These are phyloP conservation scores for Neonothopanus nambi DNA, from an alignment of 1,284 basidiomycete species.

Conservation along the genomic window DNA sequence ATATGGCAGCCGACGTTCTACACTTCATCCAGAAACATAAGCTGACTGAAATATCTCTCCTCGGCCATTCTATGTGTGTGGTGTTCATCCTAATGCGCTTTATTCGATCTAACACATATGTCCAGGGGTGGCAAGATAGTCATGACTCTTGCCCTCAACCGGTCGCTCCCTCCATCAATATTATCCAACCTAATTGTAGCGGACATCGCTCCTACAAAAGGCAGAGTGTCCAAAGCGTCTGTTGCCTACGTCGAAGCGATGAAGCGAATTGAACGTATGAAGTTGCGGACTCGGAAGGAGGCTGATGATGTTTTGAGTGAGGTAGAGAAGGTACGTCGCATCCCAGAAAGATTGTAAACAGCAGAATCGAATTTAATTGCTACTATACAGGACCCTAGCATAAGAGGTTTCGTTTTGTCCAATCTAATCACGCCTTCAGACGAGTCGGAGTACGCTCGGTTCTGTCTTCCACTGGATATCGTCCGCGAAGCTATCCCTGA, in stretches of 20 bases:
- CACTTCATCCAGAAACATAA: constrained; percentile 55
- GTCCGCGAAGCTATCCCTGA: constrained; percentile 61
- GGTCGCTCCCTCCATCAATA: constrained; percentile 43
- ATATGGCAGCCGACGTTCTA: constrained; percentile 75
- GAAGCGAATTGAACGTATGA: constrained; percentile 60
- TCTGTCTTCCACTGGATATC: constrained; percentile 73
- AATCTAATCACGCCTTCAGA: constrained; percentile 56
- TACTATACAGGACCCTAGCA: constrained; percentile 60
- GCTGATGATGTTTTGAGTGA: constrained; percentile 67
- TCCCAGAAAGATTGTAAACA: neutral
- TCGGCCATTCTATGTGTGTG: constrained; percentile 85
- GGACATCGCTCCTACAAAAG: constrained; percentile 77
- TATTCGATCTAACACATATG: neutral
- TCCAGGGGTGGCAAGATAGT: constrained; percentile 86
- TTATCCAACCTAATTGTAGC: constrained; percentile 73
- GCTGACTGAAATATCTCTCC: constrained; percentile 61
- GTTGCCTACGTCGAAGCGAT: constrained; percentile 67
- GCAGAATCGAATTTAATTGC: constrained; percentile 1
- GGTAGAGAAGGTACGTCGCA: constrained; percentile 52
- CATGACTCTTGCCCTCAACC: constrained; percentile 73
- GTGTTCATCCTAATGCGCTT: neutral
- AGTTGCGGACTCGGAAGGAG: constrained; percentile 60
- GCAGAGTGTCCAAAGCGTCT: constrained; percentile 66
- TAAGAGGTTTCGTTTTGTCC: constrained; percentile 81
- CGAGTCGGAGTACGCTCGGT: constrained; percentile 44